Conservation (phyloP, 2,329 filamentous ascomycete species). For the Diplodia corticola region DNA sequence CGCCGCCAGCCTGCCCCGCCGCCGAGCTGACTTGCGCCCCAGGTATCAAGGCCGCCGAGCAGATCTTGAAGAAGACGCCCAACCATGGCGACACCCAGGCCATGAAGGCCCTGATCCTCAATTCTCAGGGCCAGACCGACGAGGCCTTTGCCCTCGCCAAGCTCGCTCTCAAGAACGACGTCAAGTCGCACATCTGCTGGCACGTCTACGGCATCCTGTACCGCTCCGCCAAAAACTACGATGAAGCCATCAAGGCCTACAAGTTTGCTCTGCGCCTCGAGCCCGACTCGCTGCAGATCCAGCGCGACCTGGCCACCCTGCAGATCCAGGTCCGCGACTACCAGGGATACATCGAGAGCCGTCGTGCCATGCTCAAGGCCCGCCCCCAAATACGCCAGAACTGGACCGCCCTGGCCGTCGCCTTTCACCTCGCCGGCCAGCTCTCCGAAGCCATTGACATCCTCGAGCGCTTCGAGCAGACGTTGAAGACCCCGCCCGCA, state of each 20-base stretch:
- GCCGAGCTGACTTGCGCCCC: slow-evolving; percentile 25
- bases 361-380: slow-evolving; percentile 82
- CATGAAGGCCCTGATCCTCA: slow-evolving; percentile 98
- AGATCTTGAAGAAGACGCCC: slow-evolving; percentile 91
- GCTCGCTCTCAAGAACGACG: slow-evolving; percentile 87
- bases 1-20: slow-evolving; percentile 11
- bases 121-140: slow-evolving; percentile 85
- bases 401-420: slow-evolving; percentile 96
- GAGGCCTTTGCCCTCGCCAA: slow-evolving; percentile 95
- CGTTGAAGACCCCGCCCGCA: slow-evolving; percentile 75
- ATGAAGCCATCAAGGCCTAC: slow-evolving; percentile 99
- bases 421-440: slow-evolving; percentile 87
- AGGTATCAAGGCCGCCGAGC: slow-evolving; percentile 92
- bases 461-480: slow-evolving; percentile 88
- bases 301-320: slow-evolving; percentile 86
- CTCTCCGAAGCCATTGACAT: slow-evolving; percentile 85
- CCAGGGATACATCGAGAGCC: slow-evolving; percentile 86
- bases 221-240: slow-evolving; percentile 93
- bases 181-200: slow-evolving; percentile 99
- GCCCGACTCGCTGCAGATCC: slow-evolving; percentile 91
- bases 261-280: slow-evolving; percentile 92
- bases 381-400: slow-evolving; percentile 82
- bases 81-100: slow-evolving; percentile 98
- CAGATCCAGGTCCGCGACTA: slow-evolving; percentile 98
- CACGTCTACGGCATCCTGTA: slow-evolving; percentile 97